A percentile compares a stretch with the other conserved stretches of the same genome.
Evolutionary conservation across 768 basidiomycete species (phyloP).

Genomic region (Tulasnella sp.): DNA sequence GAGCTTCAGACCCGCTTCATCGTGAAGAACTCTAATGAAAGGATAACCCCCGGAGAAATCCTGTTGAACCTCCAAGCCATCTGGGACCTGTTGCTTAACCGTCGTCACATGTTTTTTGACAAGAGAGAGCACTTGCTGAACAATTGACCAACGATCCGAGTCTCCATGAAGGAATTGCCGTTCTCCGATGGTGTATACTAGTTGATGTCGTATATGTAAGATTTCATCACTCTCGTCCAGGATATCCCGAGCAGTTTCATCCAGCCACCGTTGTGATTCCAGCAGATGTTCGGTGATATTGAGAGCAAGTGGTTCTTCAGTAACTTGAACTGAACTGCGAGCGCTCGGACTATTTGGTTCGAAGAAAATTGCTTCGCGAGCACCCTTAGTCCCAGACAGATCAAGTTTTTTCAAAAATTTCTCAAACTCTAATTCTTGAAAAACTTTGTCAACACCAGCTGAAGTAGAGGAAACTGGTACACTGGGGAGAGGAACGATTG

Average conservation of each 20-base stretch:
- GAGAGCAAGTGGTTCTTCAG: background rate
- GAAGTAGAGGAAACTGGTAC: too few relatives aligned
- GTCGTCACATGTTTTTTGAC: background rate
- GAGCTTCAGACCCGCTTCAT: background rate
- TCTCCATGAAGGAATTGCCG: conserved; percentile 30
- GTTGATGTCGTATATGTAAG: conserved; percentile 35
- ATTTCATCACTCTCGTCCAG: conserved; percentile 25
- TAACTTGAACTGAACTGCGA: too few relatives aligned
- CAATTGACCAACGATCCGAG: conserved; percentile 33
- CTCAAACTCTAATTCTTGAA: too few relatives aligned
- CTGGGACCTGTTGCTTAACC: background rate
- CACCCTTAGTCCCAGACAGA: too few relatives aligned
- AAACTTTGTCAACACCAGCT: too few relatives aligned
- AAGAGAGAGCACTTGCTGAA: conserved; percentile 25
- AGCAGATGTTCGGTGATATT: conserved; percentile 5
- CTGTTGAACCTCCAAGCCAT: background rate
- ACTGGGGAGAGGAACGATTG: conserved; percentile 10
- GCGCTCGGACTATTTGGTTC: too few relatives aligned
- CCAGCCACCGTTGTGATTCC: conserved; percentile 19
- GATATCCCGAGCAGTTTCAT: conserved; percentile 6
- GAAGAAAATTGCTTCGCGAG: too few relatives aligned
- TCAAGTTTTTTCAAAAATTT: too few relatives aligned
- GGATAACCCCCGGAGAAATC: background rate
- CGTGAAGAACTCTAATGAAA: background rate
- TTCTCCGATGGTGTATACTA: conserved; percentile 35